A percentile compares a stretch with the other conserved stretches of the same genome.
These are phyloP conservation scores for Trichoderma reesei DNA, from an alignment of 495 filamentous ascomycete species.

Conservation along the genomic window DNA sequence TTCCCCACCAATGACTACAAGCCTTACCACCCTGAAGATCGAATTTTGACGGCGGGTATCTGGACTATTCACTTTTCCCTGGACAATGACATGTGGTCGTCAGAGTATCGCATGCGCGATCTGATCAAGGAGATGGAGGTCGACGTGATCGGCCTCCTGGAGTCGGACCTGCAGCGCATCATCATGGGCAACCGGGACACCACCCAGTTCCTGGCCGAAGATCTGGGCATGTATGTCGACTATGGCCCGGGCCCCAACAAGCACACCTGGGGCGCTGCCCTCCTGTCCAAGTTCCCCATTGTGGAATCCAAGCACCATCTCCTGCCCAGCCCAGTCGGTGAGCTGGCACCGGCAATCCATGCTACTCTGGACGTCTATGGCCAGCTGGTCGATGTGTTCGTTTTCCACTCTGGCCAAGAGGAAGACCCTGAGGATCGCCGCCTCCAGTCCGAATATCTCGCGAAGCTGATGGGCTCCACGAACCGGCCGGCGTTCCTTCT, in stretches of 20 bases:
- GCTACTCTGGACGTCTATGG: slow-evolving; percentile 92
- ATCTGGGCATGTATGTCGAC: slow-evolving; percentile 96
- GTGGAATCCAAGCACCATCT: slow-evolving; percentile 94
- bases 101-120: slow-evolving; percentile 87
- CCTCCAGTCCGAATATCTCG: slow-evolving; percentile 77
- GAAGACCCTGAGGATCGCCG: slow-evolving; percentile 92
- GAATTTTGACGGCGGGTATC: slow-evolving; percentile 83
- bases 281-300: slow-evolving; percentile 96
- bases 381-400: slow-evolving; percentile 81
- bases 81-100: slow-evolving; percentile 98
- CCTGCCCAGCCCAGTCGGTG: slow-evolving; percentile 84
- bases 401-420: slow-evolving; percentile 98
- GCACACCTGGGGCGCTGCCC: slow-evolving; percentile 92
- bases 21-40: slow-evolving; percentile 80
- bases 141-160: slow-evolving; percentile 88
- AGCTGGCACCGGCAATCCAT: slow-evolving; percentile 92
- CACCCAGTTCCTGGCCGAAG: slow-evolving; percentile 90
- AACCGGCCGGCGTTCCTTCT: slow-evolving; percentile 75
- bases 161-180: slow-evolving; percentile 90
- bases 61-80: slow-evolving; percentile 99
- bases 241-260: slow-evolving; percentile 97
- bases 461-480: slow-evolving; percentile 77
- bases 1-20: slow-evolving; percentile 89
- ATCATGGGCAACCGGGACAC: slow-evolving; percentile 99
- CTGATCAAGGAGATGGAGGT: slow-evolving; percentile 88